Percentiles rank a stretch among this genome's conserved stretches.
Evolutionary conservation across 228 moss, liverwort and hornwort species (phyloP).

Genomic region (Sphagnum magellanicum): DNA sequence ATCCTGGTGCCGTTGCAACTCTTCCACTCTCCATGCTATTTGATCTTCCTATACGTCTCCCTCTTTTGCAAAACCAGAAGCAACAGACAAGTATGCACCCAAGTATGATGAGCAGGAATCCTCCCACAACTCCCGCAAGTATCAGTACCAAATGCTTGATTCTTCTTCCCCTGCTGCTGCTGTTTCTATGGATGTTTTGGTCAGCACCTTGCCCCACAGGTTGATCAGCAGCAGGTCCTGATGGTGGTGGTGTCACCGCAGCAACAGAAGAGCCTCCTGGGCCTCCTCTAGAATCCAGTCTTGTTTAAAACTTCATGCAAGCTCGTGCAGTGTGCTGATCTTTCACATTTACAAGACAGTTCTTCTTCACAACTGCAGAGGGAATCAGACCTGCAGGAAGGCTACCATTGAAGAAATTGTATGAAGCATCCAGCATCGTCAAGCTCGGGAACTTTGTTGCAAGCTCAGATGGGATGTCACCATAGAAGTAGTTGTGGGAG

Average conservation of each 20-base stretch:
- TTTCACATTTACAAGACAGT: slow-evolving; percentile 47
- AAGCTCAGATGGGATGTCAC: slow-evolving; percentile 34
- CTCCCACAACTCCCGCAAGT: slow-evolving; percentile 62
- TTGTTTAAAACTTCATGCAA: slow-evolving; percentile 69
- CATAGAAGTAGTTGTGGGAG: slow-evolving; percentile 59
- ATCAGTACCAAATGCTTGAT: slow-evolving; percentile 54
- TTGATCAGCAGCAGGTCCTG: slow-evolving; percentile 3
- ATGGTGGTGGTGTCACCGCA: neutral
- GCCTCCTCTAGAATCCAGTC: slow-evolving; percentile 14
- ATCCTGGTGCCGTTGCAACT: slow-evolving; percentile 11
- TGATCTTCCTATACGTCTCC: neutral
- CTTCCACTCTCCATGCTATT: slow-evolving; percentile 20
- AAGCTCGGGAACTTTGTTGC: slow-evolving; percentile 17
- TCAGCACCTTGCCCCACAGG: neutral
- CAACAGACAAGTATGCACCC: slow-evolving; percentile 53
- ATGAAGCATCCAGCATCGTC: slow-evolving; percentile 44
- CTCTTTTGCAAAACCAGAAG: slow-evolving; percentile 33
- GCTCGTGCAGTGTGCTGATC: slow-evolving; percentile 50
- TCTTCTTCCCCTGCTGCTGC: slow-evolving; percentile 3
- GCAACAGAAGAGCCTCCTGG: neutral
- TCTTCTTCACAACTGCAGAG: slow-evolving; percentile 50
- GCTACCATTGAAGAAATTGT: slow-evolving; percentile 80
- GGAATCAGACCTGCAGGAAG: slow-evolving; percentile 44
- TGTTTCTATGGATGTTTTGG: neutral
- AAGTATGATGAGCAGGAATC: slow-evolving; percentile 58